These are phyloP conservation scores for Dichotomopilus funicola DNA, from an alignment of 2,329 filamentous ascomycete species.

Conservation along the genomic window DNA sequence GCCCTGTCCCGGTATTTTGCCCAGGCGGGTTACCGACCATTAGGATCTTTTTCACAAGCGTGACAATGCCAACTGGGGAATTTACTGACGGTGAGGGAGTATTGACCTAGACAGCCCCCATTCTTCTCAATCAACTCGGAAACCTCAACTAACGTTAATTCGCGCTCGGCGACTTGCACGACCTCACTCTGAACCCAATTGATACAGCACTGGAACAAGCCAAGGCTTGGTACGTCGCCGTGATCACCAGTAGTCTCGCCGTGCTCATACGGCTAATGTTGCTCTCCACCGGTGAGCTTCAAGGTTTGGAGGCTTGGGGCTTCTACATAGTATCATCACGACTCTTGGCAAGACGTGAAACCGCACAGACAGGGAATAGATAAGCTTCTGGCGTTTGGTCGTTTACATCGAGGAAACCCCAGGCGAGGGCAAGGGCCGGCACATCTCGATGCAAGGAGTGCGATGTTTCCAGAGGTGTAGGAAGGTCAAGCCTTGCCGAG, in stretches of 20 bases:
- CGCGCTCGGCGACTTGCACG: neutral
- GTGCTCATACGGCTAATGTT: neutral
- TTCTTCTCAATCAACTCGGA: too few relatives aligned
- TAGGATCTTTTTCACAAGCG: neutral
- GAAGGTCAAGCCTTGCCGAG: constrained; percentile 3
- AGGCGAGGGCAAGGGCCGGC: constrained; percentile 11
- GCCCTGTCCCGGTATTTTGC: constrained; percentile 8
- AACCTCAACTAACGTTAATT: neutral
- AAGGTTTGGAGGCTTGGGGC: neutral
- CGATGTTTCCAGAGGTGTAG: constrained; percentile 12
- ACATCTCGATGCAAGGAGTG: constrained; percentile 11
- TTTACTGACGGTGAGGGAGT: neutral
- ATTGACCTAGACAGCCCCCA: too few relatives aligned
- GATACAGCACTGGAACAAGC: neutral
- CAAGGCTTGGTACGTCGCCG: neutral
- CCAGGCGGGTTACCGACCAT: constrained; percentile 8
- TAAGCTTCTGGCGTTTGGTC: constrained; percentile 18
- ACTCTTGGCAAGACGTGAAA: constrained; percentile 14
- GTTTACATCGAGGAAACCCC: constrained; percentile 18
- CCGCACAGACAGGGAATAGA: constrained; percentile 16
- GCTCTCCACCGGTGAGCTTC: neutral
- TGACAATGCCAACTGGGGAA: neutral
- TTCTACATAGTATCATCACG: neutral
- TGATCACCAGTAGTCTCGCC: too few relatives aligned
- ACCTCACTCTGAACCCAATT: constrained; percentile 3